phyloP scores from a whole-genome alignment of 2,329 filamentous ascomycete species.

The Sclerotinia sclerotiorum region DNA sequence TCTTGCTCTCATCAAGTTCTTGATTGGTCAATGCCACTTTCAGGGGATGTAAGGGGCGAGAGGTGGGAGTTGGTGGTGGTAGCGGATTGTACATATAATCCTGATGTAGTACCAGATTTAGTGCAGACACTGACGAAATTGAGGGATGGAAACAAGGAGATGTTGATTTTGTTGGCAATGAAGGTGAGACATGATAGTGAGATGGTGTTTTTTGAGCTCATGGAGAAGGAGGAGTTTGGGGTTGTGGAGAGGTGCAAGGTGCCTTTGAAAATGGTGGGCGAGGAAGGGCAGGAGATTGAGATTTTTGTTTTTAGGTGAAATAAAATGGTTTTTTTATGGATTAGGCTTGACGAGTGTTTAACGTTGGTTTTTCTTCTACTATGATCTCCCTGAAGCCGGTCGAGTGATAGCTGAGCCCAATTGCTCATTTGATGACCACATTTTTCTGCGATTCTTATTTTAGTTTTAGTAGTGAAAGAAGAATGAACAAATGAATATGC shows the following conservation, averaged over 20 bases:
- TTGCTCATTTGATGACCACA: no score
- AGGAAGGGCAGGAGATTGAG: conserved; percentile 36
- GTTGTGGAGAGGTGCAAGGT: conserved; percentile 30
- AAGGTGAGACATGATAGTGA: conserved; percentile 69
- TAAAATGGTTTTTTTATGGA: no score
- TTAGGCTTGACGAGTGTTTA: no score
- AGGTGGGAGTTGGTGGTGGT: conserved; percentile 61
- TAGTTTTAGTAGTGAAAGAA: no score
- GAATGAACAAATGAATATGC: no score
- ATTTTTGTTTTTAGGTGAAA: conserved; percentile 35
- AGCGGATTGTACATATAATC: conserved; percentile 73
- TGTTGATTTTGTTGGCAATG: conserved; percentile 56
- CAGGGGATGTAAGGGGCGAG: conserved; percentile 34
- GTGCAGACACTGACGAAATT: conserved; percentile 54
- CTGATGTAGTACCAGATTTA: conserved; percentile 62
- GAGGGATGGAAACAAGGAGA: conserved; percentile 16
- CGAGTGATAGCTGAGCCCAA: no score
- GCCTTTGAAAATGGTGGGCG: conserved; percentile 32
- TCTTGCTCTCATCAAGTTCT: conserved; percentile 49
- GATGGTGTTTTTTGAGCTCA: conserved; percentile 63
- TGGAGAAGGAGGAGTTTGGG: conserved; percentile 42
- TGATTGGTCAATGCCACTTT: conserved; percentile 60
- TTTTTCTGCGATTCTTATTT: no score
- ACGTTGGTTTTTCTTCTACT: no score
- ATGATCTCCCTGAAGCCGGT: no score